phyloP scores from a whole-genome alignment of 768 basidiomycete species.

The Rubroboletus pulcherrimus region DNA sequence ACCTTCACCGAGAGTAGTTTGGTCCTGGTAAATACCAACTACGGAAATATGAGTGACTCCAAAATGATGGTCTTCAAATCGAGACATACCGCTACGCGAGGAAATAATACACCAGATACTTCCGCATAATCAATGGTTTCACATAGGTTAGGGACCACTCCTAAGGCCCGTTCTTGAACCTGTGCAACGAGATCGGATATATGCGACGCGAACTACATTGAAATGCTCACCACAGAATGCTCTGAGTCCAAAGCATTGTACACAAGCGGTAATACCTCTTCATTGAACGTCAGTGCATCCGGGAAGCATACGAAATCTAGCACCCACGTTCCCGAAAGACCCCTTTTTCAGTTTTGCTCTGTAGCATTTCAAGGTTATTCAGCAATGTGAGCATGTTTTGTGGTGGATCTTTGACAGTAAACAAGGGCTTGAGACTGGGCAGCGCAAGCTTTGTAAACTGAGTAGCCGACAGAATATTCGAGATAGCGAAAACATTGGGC shows the following conservation, averaged over 20 bases:
- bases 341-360: constrained; percentile 81
- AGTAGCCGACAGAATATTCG: constrained; percentile 64
- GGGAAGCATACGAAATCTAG: neutral
- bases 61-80: constrained; percentile 5
- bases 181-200: constrained; percentile 26
- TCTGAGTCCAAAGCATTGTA: constrained; percentile 98
- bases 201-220: neutral
- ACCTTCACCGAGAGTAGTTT: constrained; percentile 89
- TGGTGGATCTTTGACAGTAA: constrained; percentile 88
- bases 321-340: constrained; percentile 85
- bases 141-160: constrained; percentile 80
- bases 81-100: constrained; percentile 79
- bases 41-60: constrained; percentile 14
- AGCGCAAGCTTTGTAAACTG: constrained; percentile 83
- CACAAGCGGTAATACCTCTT: constrained; percentile 94
- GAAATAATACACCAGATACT: constrained; percentile 85
- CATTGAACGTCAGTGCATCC: constrained; percentile 1
- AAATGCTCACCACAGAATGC: constrained; percentile 61
- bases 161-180: constrained; percentile 91
- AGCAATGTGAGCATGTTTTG: constrained; percentile 95
- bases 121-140: constrained; percentile 95
- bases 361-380: constrained; percentile 83
- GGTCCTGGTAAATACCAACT: constrained; percentile 94
- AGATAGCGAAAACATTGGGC: constrained; percentile 92
- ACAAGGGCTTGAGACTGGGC: constrained; percentile 86